These are phyloP conservation scores for Tylopilus sp. DNA, from an alignment of 768 basidiomycete species.

Conservation along the genomic window DNA sequence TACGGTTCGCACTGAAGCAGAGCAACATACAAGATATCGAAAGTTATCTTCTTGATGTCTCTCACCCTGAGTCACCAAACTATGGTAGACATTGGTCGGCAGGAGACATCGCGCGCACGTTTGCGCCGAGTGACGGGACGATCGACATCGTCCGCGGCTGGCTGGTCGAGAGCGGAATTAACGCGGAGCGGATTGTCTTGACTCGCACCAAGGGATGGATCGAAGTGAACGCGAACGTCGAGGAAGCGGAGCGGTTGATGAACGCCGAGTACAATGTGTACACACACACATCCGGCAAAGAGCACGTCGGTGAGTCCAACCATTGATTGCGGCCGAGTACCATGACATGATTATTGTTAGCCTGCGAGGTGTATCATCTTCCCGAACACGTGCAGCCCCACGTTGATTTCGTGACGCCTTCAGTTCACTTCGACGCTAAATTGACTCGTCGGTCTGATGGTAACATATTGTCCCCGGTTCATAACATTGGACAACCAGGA, in stretches of 20 bases:
- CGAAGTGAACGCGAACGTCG: too few relatives aligned
- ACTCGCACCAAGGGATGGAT: constrained; percentile 2
- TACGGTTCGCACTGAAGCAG: constrained; percentile 29
- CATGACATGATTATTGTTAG: constrained; percentile 12
- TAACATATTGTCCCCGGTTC: background rate
- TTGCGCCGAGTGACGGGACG: constrained; percentile 20
- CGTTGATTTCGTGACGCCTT: constrained; percentile 34
- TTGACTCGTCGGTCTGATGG: constrained; percentile 16
- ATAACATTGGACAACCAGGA: constrained; percentile 17
- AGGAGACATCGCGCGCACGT: constrained; percentile 26
- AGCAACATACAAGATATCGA: constrained; percentile 19
- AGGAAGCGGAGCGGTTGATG: too few relatives aligned
- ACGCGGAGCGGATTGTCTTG: constrained; percentile 14
- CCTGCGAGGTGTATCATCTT: constrained; percentile 33
- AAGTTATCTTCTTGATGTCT: constrained; percentile 27
- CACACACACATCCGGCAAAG: background rate
- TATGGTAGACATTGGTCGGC: constrained; percentile 19
- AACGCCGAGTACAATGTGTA: background rate
- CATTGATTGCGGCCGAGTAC: background rate
- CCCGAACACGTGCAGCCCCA: constrained; percentile 30
- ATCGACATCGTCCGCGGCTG: constrained; percentile 20
- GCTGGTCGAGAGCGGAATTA: constrained; percentile 27
- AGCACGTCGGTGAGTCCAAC: constrained; percentile 21
- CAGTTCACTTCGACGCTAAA: constrained; percentile 32
- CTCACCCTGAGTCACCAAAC: constrained; percentile 29